Percentiles rank a stretch among this genome's conserved stretches.
Conservation (phyloP, 257 asterid genomes). For the Solanum bulbocastanum region DNA sequence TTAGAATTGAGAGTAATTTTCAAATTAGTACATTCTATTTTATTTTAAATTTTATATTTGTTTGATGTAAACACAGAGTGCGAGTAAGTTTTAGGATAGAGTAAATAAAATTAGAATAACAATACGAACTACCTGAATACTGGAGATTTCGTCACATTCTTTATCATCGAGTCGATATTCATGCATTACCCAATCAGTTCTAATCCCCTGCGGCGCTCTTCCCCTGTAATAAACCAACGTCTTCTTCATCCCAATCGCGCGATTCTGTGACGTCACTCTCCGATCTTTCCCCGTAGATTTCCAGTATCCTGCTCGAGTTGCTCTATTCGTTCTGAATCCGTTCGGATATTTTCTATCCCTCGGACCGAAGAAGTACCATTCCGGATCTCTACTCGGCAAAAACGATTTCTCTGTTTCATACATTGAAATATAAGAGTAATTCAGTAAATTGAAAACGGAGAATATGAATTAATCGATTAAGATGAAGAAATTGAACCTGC, state of each 20-base stretch:
- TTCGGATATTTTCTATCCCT: conserved; percentile 95
- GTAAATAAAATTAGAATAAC: not conserved
- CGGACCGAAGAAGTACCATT: conserved; percentile 96
- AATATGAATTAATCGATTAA: not conserved
- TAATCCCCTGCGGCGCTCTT: conserved; percentile 88
- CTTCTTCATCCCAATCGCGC: conserved; percentile 91
- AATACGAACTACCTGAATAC: conserved; percentile 70
- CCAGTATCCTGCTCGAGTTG: conserved; percentile 94
- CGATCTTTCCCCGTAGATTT: conserved; percentile 90
- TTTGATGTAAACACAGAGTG: not conserved
- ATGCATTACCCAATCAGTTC: conserved; percentile 98
- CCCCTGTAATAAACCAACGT: conserved; percentile 83
- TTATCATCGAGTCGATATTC: conserved; percentile 84
- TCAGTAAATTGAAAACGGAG: not conserved
- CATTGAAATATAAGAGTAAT: not conserved
- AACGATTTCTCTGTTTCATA: conserved; percentile 61
- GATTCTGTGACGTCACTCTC: conserved; percentile 58
- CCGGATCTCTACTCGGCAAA: conserved; percentile 93
- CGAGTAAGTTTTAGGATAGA: not conserved
- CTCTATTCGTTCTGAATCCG: conserved; percentile 86
- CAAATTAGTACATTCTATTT: not conserved
- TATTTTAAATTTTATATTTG: too few species aligned
- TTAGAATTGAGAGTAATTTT: not conserved
- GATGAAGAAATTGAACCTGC: conserved; percentile 39
- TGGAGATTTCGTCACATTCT: conserved; percentile 51